Base-by-base conservation (phyloP, 331 rosid genomes). In the Prunus yedoensis region DNA sequence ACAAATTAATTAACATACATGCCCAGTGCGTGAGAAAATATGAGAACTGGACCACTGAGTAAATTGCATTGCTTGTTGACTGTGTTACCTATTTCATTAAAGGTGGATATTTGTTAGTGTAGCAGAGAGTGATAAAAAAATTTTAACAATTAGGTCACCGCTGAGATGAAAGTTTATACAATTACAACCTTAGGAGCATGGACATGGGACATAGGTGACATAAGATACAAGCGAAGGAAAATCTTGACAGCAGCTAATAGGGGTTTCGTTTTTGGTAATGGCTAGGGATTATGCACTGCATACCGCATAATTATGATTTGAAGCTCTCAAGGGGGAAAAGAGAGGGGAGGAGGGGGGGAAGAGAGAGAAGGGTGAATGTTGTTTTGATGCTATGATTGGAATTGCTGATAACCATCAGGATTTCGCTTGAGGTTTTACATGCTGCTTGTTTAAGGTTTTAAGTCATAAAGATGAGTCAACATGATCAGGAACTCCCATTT, bases 21-120 rank as follows among this genome's bases (percentile, higher is more conserved):
- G 21, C 78, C 52, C 38, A 50, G 12, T 30, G 52, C 27, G 32
- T 16, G 46, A 28, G 54, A 66, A 75, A 63, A 30, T 12, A 41
- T 38, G 50, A 10, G 12, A 16, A 12, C 16, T 17, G 47, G 68
- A 32, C 25, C 15, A 3, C 7, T 32, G 25, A 63, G 68, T 62
- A 17, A 45, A 72, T 60, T 62, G 71, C 61, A 15, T 59, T 62
- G 51, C 38, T 74, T 59, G 70, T 69, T 60, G 25, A 28, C 17
- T 6, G 18, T 23, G 23, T 50, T 46, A 8, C 41, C 25, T 10
- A 35, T 69, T 50, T 46, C 69, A 32, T 47, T 30, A 11, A 38
- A 30, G 50, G 64, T 15, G 45, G 38, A 5, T 77, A 5, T 59
- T 69, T 59, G 62, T 32, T 30, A 51, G 70, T 77, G 23, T 14